Evolutionary conservation across 1,139 yeast genomes (phyloP), one percentile per base, ranked within the genome.

Genomic region (Lodderomyces beijingensis): DNA sequence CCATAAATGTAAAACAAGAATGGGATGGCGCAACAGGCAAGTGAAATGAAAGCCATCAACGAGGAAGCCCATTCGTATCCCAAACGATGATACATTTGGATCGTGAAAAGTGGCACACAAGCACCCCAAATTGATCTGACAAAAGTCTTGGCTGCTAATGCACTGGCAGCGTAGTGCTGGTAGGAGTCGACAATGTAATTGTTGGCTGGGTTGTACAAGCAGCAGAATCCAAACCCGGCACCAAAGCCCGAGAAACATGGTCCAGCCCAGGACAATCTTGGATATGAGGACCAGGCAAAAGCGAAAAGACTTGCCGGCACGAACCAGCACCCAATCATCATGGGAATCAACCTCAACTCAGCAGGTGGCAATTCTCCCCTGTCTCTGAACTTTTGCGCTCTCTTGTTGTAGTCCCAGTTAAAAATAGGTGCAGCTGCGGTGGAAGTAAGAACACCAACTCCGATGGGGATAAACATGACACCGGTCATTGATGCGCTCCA

Each of bases 61-160:
- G 80, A 61, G 12, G 77, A 49, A 1, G 88, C 89, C 91, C 91
- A 82, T 53, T 82, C 75, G 42, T 77, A 54, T 16, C 84, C 84
- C 51, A 82, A 57, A 46, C 71, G 69, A 48, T 77, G 82, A 53
- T 80, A 80, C 87, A 82, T 81, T 55, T 82, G 89, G 32, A 77
- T 69, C n/a, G 88, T 81, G 53, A 81, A 81, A 41, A 81, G 63
- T 20, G 86, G 86, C 45, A 79, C 83, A 41, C 72, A 72, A 3
- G 86, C 88, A 54, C 89, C 87, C 73, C 85, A 81, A 26, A 79
- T 59, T 12, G 83, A 77, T 54, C 87, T 65, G 28, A 77, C 69
- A 44, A 79, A 73, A 1, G 85, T 79, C 54, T 79, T 77, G 1
- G 83, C 77, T 15, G 84, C 83, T 38, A 79, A 61, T 2, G 78